These are phyloP conservation scores for Oryza glaberrima DNA, from an alignment of 176 grass and related monocot genomes.

Conservation along the genomic window DNA sequence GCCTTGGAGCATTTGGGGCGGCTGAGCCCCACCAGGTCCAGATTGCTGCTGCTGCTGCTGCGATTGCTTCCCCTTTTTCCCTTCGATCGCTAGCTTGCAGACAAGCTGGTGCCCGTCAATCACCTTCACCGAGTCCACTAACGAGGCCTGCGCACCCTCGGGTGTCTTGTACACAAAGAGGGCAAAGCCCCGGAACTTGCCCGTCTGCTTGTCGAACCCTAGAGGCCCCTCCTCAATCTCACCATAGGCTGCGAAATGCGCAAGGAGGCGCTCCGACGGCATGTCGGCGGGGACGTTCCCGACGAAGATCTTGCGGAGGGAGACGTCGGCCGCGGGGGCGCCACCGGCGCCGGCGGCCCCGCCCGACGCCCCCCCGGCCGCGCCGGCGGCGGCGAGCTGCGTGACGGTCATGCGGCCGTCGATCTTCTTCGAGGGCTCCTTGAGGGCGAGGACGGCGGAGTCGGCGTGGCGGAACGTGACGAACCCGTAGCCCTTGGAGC, in stretches of 20 bases:
- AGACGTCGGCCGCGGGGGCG: slow-evolving; percentile 53
- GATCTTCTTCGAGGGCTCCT: slow-evolving; percentile 97
- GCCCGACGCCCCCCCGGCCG: slow-evolving; percentile 51
- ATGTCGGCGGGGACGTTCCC: slow-evolving; percentile 92
- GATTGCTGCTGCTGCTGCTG: slow-evolving; percentile 59
- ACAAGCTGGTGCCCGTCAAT: slow-evolving; percentile 86
- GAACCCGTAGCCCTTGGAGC: slow-evolving; percentile 91
- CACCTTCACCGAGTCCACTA: slow-evolving; percentile 77
- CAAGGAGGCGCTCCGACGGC: slow-evolving; percentile 80
- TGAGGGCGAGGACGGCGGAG: slow-evolving; percentile 84
- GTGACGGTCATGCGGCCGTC: slow-evolving; percentile 91
- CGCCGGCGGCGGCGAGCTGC: slow-evolving; percentile 83
- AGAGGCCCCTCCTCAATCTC: slow-evolving; percentile 98
- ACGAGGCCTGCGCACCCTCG: slow-evolving; percentile 72
- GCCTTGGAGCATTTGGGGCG: slow-evolving; percentile 52
- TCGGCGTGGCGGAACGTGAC: slow-evolving; percentile 94
- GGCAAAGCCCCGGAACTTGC: slow-evolving; percentile 87
- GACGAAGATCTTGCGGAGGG: slow-evolving; percentile 93
- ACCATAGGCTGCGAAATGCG: slow-evolving; percentile 73
- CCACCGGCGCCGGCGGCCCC: slow-evolving; percentile 21
- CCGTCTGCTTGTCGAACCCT: slow-evolving; percentile 93
- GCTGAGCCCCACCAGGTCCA: slow-evolving; percentile 39
- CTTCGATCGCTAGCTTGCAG: slow-evolving; percentile 94
- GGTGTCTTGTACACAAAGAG: slow-evolving; percentile 97
- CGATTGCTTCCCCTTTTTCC: slow-evolving; percentile 83